Evolutionary conservation across 208 protist genomes (phyloP), one percentile per base, ranked within the genome.

Genomic region (Leishmania tarentolae): DNA sequence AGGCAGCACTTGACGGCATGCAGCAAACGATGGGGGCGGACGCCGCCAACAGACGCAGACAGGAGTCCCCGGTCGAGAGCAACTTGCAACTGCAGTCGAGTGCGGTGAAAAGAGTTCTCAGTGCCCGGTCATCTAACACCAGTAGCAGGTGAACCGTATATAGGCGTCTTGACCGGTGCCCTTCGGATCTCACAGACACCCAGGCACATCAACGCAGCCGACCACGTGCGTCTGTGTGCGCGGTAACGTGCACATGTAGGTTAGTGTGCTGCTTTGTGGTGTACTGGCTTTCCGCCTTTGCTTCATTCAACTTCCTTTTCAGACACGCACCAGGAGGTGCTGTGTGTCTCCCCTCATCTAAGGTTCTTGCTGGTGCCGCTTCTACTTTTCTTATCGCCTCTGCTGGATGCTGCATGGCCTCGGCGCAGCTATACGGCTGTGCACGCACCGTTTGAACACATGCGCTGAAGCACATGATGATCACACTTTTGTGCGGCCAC

Each of bases 31-130:
- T 91, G 81, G 87, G 89, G 65, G 46, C 92, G 28, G 93, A 98
- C 76, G 44, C 72, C 15, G 71, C 80, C 47, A 98, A 98, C 61
- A 93, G 95, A 83, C 90, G 86, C 52, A 87, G 93, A 76, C 93
- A 93, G 17, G 84, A 87, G n/a, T 78, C 31, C 9, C 78, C 81
- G 28, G 52, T 76, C 8, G 72, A 71, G 21, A 17, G 35, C 21
- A 40, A 73, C 28, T 40, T 37, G 24, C 28, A 3, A n/a, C 50
- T 15, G 61, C 3, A 72, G 61, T 4, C 21, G 8, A 56, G 44
- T 44, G 61, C 40, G 8, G 56, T 42, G 40, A 66, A 35, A 21
- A n/a, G 21, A 15, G 74, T 57, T 2, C 74, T 77, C 52, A 77
- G 37, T n/a, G 52, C 6, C 15, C 8, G 19, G 8, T 52, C 40